Percentiles rank a stretch among this genome's conserved stretches.
phyloP scores from a whole-genome alignment of 164 flowering plant species.

The Cinnamomum chago region DNA sequence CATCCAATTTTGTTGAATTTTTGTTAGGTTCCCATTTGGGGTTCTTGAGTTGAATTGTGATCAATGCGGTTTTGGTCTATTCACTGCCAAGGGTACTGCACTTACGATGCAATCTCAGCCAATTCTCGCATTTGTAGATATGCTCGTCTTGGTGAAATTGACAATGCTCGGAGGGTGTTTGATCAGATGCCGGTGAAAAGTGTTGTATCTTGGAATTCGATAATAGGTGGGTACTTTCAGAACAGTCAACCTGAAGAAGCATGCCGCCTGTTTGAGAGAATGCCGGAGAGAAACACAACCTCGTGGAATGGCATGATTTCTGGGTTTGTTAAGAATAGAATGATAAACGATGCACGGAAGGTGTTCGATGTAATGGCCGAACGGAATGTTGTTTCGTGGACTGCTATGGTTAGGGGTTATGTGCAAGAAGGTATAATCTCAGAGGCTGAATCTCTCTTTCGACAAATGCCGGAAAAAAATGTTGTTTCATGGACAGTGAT shows the following conservation, averaged over 20 bases:
- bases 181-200: constrained; percentile 40
- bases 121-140: constrained; percentile 35
- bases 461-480: constrained; percentile 72
- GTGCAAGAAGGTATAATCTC: constrained; percentile 44
- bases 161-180: constrained; percentile 50
- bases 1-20: background rate
- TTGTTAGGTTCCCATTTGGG: background rate
- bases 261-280: constrained; percentile 42
- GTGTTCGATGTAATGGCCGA: constrained; percentile 61
- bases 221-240: constrained; percentile 55
- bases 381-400: constrained; percentile 71
- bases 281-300: constrained; percentile 55
- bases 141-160: constrained; percentile 50
- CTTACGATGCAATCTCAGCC: constrained; percentile 16
- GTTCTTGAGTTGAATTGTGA: background rate
- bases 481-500: constrained; percentile 81
- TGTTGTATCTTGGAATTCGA: constrained; percentile 59
- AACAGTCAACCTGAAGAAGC: constrained; percentile 46
- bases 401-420: constrained; percentile 67
- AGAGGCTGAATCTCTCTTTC: constrained; percentile 58
- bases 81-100: constrained; percentile 24
- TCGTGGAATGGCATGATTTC: constrained; percentile 72
- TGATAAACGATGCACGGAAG: constrained; percentile 48
- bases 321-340: constrained; percentile 55
- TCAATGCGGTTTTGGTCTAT: constrained; percentile 15